Conservation (phyloP, 371 early-diverging fungal genomes). For the Basidiobolus meristosporus region DNA sequence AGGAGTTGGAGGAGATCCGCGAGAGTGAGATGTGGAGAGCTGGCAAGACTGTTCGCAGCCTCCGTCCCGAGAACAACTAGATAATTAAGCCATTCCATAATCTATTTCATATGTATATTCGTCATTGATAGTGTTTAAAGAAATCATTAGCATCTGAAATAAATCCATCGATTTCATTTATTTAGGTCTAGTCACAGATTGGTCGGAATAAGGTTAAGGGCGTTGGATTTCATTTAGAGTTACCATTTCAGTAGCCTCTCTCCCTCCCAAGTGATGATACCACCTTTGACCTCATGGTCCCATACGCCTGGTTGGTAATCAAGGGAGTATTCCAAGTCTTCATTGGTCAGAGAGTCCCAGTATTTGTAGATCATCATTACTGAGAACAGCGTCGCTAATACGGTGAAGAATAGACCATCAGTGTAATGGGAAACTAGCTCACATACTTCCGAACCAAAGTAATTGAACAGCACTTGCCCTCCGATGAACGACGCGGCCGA, state of each 20-base stretch:
- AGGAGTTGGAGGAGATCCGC: slow-evolving; percentile 69
- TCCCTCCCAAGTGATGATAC: too few relatives aligned
- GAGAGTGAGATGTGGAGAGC: slow-evolving; percentile 66
- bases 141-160: too few relatives aligned
- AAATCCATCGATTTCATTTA: too few relatives aligned
- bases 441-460: slow-evolving; percentile 64
- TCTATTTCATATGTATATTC: background rate
- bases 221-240: too few relatives aligned
- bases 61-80: slow-evolving; percentile 64
- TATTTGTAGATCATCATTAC: slow-evolving; percentile 99
- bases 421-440: slow-evolving; percentile 79
- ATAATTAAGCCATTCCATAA: slow-evolving; percentile 1
- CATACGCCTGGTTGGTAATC: slow-evolving; percentile 27
- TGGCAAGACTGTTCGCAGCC: slow-evolving; percentile 76
- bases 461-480: slow-evolving; percentile 65
- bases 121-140: too few relatives aligned
- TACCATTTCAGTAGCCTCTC: too few relatives aligned
- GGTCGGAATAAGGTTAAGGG: too few relatives aligned
- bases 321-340: slow-evolving; percentile 91
- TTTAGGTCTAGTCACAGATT: too few relatives aligned
- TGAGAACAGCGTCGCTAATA: slow-evolving; percentile 72
- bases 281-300: slow-evolving; percentile 5
- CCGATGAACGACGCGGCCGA: slow-evolving; percentile 65
- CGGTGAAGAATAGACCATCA: slow-evolving; percentile 90
- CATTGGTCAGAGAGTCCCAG: slow-evolving; percentile 97